These are phyloP conservation scores for Aspergillus melleus DNA, from an alignment of 2,329 filamentous ascomycete genomes.

Conservation along the genomic window DNA sequence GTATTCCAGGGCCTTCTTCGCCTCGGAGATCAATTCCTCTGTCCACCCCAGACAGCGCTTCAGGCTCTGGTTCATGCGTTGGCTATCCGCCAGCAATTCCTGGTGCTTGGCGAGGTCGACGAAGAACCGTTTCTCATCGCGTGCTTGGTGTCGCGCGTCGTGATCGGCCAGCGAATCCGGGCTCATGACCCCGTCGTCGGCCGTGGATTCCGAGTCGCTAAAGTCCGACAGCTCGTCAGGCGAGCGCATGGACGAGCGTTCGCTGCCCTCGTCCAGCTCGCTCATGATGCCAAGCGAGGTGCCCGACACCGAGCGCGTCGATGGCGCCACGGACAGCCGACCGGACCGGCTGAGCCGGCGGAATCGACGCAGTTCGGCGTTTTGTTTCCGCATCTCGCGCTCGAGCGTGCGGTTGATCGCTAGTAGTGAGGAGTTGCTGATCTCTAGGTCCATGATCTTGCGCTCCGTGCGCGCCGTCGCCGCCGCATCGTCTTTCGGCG, in stretches of 20 bases:
- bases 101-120: constrained; percentile 86
- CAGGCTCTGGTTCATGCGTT: constrained; percentile 93
- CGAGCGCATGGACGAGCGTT: constrained; percentile 30
- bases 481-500: constrained; percentile 71
- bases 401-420: constrained; percentile 95
- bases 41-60: constrained; percentile 87
- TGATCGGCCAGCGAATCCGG: constrained; percentile 36
- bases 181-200: constrained; percentile 39
- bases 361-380: constrained; percentile 80
- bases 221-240: constrained; percentile 40
- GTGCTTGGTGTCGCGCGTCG: constrained; percentile 58
- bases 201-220: constrained; percentile 40
- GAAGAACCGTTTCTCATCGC: constrained; percentile 79
- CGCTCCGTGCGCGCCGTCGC: constrained; percentile 87
- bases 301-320: constrained; percentile 47
- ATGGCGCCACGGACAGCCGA: constrained; percentile 62
- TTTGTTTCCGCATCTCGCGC: constrained; percentile 87
- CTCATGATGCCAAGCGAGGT: constrained; percentile 47
- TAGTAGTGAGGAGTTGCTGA: constrained; percentile 90
- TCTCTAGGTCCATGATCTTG: constrained; percentile 94
- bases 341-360: constrained; percentile 82
- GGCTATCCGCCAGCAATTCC: constrained; percentile 81
- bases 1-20: constrained; percentile 82
- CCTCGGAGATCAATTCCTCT: constrained; percentile 86
- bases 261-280: constrained; percentile 43